Base-by-base conservation (phyloP, 345 rosid species). In the Pistacia vera region DNA sequence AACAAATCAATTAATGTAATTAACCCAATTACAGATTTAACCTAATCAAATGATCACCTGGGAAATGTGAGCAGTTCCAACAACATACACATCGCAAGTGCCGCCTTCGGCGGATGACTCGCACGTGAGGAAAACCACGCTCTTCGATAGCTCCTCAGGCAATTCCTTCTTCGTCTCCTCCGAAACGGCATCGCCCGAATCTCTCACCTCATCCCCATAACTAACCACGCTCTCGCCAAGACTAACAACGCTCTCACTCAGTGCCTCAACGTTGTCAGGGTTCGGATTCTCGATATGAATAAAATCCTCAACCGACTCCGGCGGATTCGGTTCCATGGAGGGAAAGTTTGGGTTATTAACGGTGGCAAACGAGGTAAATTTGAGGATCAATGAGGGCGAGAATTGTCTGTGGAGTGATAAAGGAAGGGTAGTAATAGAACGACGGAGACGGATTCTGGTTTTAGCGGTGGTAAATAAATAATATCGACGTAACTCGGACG, bases 41-140 rank as follows among this genome's bases (percentile, higher is more conserved):
- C 8, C 48, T 7, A 36, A 75, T 44, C 48, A 35, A 52, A 55
- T 66, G 55, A 41, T 77, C 76, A 90, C 99, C 98, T 89, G 84
- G 11, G 98, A 97, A 38, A 94, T 97, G 78, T 97, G 99, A 68
- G 95, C 96, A 60, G 98, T 94, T 25, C 98, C 99, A 58, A 97
- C 88, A 83, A 97, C 68, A 74, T 87, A 89, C 11, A 97, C 99
- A 77, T 92, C 89, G 79, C 99, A 97, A 25, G 78, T 80, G 77
- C 98, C 97, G 28, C 91, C 88, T 48, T 78, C 92, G 25, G 86
- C 91, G 14, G 86, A 51, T 30, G 97, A 92, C 66, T 91, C 97
- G 74, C 99, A 97, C 8, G 89, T 86, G 60, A 97, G 89, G 65
- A 82, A 75, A 81, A 85, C 82, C 70, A 97, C 94, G 82, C 84